These are phyloP conservation scores for Blastobotrys petasosporus DNA, from an alignment of 1,139 yeast genomes.

Conservation along the genomic window DNA sequence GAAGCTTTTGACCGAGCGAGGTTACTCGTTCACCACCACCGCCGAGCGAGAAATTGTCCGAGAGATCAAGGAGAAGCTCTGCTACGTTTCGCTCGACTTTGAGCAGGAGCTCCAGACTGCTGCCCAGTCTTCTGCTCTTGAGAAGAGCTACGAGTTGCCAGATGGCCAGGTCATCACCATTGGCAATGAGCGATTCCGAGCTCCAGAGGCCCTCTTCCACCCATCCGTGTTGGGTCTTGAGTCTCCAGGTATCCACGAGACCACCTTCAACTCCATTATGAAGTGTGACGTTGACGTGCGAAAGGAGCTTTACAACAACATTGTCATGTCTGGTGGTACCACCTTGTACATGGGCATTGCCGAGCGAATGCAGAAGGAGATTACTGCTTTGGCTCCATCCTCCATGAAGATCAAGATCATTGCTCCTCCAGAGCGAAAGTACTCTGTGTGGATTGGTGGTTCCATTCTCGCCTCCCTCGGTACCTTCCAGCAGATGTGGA, in stretches of 20 bases:
- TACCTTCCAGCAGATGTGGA: conserved; percentile 97
- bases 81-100: conserved; percentile 94
- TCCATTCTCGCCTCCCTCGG: conserved; percentile 97
- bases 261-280: conserved; percentile 98
- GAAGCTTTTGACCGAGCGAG: conserved; percentile 98
- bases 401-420: conserved; percentile 99
- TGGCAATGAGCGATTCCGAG: conserved; percentile 99
- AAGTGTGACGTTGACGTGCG: conserved; percentile 99
- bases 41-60: conserved; percentile 99
- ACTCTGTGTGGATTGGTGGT: conserved; percentile 99
- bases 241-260: conserved; percentile 99
- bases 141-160: conserved; percentile 98
- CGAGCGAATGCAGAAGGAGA: conserved; percentile 99
- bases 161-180: conserved; percentile 99
- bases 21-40: conserved; percentile 96
- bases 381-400: conserved; percentile 98
- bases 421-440: conserved; percentile 99
- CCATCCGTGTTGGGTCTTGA: conserved; percentile 97
- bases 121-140: conserved; percentile 95
- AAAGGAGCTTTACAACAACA: conserved; percentile 98
- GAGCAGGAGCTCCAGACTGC: conserved; percentile 99
- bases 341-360: conserved; percentile 99
- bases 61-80: conserved; percentile 98
- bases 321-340: conserved; percentile 99
- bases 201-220: conserved; percentile 99